These are phyloP conservation scores for Boletus barrowsii DNA, from an alignment of 768 basidiomycete genomes.

Conservation along the genomic window DNA sequence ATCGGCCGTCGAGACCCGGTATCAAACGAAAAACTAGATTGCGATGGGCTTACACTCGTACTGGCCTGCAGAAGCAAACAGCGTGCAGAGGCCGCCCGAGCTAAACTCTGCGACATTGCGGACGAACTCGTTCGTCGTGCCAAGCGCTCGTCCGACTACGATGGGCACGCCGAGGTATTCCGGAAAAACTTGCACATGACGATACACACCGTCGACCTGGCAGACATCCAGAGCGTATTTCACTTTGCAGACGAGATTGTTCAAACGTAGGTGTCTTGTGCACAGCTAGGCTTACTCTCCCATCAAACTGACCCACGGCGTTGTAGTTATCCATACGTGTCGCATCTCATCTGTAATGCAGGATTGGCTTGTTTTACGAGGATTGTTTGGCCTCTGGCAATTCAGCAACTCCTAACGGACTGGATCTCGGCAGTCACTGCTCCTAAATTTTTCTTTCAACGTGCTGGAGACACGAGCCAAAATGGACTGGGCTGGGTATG, in stretches of 20 bases:
- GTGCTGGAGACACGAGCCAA: constrained; percentile 51
- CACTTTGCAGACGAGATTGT: constrained; percentile 55
- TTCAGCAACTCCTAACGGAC: constrained; percentile 46
- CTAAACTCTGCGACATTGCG: constrained; percentile 49
- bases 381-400: constrained; percentile 47
- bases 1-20: constrained; percentile 36
- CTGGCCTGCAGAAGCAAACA: constrained; percentile 73
- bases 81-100: constrained; percentile 60
- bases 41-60: constrained; percentile 65
- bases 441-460: constrained; percentile 58
- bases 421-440: constrained; percentile 48
- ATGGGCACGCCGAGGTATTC: constrained; percentile 57
- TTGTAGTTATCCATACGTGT: constrained; percentile 71
- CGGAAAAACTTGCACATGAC: constrained; percentile 56
- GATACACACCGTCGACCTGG: constrained; percentile 64
- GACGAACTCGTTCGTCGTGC: constrained; percentile 50
- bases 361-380: constrained; percentile 59
- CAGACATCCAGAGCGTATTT: constrained; percentile 57
- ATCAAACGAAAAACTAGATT: constrained; percentile 27
- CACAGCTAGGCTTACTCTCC: background rate
- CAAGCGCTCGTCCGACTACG: constrained; percentile 35
- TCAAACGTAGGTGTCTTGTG: constrained; percentile 44
- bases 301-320: background rate
- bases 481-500: constrained; percentile 80
- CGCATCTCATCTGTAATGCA: constrained; percentile 79